These are phyloP conservation scores for Trichaptum fuscoviolaceum DNA, from an alignment of 768 basidiomycete genomes.

Conservation along the genomic window DNA sequence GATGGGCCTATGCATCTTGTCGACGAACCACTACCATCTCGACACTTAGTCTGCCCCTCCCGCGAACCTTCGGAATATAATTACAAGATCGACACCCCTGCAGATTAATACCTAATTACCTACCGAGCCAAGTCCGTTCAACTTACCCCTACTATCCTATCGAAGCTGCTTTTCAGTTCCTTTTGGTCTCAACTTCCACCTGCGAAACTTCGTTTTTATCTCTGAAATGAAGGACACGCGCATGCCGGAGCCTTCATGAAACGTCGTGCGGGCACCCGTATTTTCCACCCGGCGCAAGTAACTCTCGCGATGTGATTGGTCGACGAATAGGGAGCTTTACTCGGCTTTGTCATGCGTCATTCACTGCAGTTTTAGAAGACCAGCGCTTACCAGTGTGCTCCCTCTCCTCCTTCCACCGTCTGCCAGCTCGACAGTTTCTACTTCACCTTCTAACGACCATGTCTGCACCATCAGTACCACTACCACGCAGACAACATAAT, in stretches of 20 bases:
- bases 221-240: not conserved
- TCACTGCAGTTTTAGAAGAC: too few species aligned
- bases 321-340: not conserved
- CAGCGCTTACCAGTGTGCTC: not conserved
- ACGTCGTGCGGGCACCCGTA: not conserved
- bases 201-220: not conserved
- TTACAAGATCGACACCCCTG: not conserved
- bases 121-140: not conserved
- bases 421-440: not conserved
- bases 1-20: not conserved
- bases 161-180: too few species aligned
- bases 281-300: too few species aligned
- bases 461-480: constrained; percentile 15
- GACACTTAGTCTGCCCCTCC: not conserved
- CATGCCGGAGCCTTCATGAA: not conserved
- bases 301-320: not conserved
- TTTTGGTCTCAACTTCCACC: too few species aligned
- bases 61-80: not conserved
- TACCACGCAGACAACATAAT: constrained; percentile 9
- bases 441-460: not conserved
- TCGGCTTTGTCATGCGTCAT: not conserved
- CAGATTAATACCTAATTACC: not conserved
- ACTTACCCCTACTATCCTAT: too few species aligned
- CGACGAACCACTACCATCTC: not conserved
- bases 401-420: not conserved